Conservation (phyloP, 2,329 filamentous ascomycete species). For the Sphaerostilbella broomeana region DNA sequence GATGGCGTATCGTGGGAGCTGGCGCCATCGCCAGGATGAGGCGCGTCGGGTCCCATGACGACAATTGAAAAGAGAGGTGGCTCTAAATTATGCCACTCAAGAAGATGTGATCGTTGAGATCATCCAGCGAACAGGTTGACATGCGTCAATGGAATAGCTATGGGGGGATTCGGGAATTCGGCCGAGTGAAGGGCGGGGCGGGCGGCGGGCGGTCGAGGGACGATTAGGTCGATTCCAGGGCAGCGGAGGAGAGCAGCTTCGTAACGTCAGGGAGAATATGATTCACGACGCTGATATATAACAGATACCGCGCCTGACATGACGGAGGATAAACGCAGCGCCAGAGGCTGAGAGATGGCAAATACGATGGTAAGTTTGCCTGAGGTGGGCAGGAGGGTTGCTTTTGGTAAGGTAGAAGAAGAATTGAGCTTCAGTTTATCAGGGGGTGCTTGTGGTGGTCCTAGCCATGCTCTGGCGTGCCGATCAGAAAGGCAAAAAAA, state of each 20-base stretch:
- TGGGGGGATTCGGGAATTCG: conserved; percentile 7
- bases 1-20: conserved; percentile 11
- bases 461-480: background rate
- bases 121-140: conserved; percentile 4
- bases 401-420: conserved; percentile 1
- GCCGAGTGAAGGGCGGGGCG: conserved; percentile 4
- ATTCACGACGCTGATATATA: conserved; percentile 10
- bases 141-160: background rate
- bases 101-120: conserved; percentile 9
- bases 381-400: background rate
- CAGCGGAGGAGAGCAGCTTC: background rate
- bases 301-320: conserved; percentile 9
- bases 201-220: background rate
- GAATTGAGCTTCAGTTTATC: conserved; percentile 1
- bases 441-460: background rate
- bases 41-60: conserved; percentile 13
- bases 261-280: conserved; percentile 6
- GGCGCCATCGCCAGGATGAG: conserved; percentile 11
- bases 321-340: background rate
- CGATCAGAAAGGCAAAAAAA: too few species aligned
- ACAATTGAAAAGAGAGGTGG: conserved; percentile 3
- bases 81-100: conserved; percentile 5
- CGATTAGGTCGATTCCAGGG: conserved; percentile 1
- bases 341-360: background rate
- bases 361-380: background rate